phyloP scores from a whole-genome alignment of 2,329 filamentous ascomycete species.

The Mariannaea elegans region DNA sequence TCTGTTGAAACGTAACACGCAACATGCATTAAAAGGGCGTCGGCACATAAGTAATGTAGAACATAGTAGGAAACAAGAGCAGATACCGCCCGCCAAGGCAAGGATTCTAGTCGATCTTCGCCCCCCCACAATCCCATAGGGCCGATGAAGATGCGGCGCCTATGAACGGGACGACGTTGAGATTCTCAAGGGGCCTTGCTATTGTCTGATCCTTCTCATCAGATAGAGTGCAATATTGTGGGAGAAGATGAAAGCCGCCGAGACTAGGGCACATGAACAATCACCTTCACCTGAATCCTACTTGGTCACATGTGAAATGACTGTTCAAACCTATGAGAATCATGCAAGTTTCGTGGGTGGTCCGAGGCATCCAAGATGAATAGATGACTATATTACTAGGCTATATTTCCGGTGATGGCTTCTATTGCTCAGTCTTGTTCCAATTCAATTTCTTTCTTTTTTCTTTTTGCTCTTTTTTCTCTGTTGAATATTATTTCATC shows the following conservation, averaged over 20 bases:
- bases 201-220: constrained; percentile 30
- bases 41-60: too few relatives aligned
- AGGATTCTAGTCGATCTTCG: constrained; percentile 9
- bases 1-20: background rate
- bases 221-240: constrained; percentile 28
- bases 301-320: constrained; percentile 15
- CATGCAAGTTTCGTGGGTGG: background rate
- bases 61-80: background rate
- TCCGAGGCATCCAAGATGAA: constrained; percentile 10
- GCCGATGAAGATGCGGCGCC: background rate
- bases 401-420: background rate
- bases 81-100: background rate
- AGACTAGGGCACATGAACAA: background rate
- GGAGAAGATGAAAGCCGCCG: constrained; percentile 2
- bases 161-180: background rate
- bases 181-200: constrained; percentile 16
- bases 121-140: constrained; percentile 7
- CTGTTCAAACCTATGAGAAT: constrained; percentile 2
- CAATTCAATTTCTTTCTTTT: background rate
- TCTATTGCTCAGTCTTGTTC: background rate
- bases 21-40: background rate
- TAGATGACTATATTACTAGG: constrained; percentile 24
- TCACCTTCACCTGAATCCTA: constrained; percentile 18
- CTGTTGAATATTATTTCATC: constrained; percentile 1
- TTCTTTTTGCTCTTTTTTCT: background rate